Conservation (phyloP, 257 asterid species). For the Petrea volubilis region DNA sequence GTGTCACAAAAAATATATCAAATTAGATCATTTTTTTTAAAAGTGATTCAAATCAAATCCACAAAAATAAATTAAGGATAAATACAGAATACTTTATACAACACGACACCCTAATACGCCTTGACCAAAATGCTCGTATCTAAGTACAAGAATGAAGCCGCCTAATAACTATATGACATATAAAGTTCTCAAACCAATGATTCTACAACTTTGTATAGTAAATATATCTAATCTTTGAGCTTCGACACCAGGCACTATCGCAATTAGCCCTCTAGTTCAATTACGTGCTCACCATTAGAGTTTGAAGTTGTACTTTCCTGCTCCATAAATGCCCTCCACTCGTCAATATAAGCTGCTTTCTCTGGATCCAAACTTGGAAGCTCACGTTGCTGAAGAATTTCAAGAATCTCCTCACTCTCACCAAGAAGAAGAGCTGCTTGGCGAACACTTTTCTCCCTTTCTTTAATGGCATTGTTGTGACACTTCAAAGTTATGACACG, state of each 20-base stretch:
- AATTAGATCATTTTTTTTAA: no score
- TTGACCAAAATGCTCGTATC: no score
- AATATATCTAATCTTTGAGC: no score
- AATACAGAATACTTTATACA: no score
- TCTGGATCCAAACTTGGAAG: conserved; percentile 16
- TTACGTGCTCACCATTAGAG: not conserved
- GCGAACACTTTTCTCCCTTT: conserved; percentile 27
- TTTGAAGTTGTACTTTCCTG: not conserved
- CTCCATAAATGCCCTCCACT: conserved; percentile 13
- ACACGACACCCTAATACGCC: no score
- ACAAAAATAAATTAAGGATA: no score
- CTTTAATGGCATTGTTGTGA: conserved; percentile 11
- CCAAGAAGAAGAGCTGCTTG: conserved; percentile 26
- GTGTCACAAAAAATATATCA: no score
- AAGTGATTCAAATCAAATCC: no score
- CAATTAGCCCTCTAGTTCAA: not conserved
- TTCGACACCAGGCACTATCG: not conserved
- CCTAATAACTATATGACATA: no score
- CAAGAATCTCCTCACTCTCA: conserved; percentile 29
- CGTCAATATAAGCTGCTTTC: conserved; percentile 20
- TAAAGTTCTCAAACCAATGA: no score
- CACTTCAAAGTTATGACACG: conserved; percentile 19
- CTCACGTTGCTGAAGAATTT: conserved; percentile 21
- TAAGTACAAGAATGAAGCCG: no score
- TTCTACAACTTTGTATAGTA: no score